A percentile compares a stretch with the other conserved stretches of the same genome.
phyloP scores from a whole-genome alignment of 1,139 yeast genomes.

The Kodamaea fungicola region DNA sequence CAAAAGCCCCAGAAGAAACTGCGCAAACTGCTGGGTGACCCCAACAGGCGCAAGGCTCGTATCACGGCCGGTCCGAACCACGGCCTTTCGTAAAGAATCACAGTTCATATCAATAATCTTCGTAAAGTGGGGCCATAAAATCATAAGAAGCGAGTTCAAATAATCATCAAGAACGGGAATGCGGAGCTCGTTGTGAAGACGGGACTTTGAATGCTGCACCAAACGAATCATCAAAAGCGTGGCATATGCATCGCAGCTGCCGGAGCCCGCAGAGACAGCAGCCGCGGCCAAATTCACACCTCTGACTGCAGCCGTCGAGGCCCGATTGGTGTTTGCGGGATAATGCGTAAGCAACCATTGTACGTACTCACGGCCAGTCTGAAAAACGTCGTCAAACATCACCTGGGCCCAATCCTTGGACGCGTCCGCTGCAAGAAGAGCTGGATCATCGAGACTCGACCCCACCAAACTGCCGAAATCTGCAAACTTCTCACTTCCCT shows the following conservation, averaged over 20 bases:
- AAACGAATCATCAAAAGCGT: constrained; percentile 73
- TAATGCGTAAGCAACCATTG: constrained; percentile 34
- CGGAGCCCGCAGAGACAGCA: constrained; percentile 15
- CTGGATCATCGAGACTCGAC: constrained; percentile 6
- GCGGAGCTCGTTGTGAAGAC: constrained; percentile 57
- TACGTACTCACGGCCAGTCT: constrained; percentile 40
- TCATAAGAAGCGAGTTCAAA: constrained; percentile 60
- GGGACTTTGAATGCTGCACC: constrained; percentile 60
- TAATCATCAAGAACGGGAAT: constrained; percentile 76
- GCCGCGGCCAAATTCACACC: constrained; percentile 13
- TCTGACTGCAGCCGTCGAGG: constrained; percentile 14
- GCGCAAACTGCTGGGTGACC: constrained; percentile 78
- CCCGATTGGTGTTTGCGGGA: constrained; percentile 18
- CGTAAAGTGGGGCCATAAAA: constrained; percentile 86
- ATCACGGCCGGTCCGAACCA: constrained; percentile 26
- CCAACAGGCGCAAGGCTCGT: constrained; percentile 51
- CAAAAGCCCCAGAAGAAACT: constrained; percentile 68
- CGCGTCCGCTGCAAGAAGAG: constrained; percentile 11
- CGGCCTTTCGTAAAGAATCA: constrained; percentile 54
- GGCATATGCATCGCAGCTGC: constrained; percentile 73
- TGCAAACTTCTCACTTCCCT: constrained; percentile 41
- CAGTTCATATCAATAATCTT: constrained; percentile 72
- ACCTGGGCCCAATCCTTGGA: constrained; percentile 49
- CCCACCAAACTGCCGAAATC: constrained; percentile 38
- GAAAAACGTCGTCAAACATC: constrained; percentile 49